These are phyloP conservation scores for Diaporthe nobilis DNA, from an alignment of 2,329 filamentous ascomycete genomes.

Conservation along the genomic window DNA sequence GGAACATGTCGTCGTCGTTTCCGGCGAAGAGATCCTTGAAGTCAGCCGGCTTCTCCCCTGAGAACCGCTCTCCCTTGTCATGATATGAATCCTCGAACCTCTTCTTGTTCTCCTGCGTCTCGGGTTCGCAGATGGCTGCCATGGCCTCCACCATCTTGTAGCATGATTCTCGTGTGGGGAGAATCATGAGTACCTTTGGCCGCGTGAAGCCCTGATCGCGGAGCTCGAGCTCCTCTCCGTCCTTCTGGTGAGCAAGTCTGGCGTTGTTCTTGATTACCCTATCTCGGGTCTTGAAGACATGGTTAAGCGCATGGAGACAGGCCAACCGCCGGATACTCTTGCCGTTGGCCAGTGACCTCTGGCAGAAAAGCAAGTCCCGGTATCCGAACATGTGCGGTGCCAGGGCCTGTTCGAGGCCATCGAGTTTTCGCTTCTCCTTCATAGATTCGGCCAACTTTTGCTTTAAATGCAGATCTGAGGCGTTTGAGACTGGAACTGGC, in stretches of 20 bases:
- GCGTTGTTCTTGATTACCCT: slow-evolving; percentile 93
- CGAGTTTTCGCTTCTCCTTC: slow-evolving; percentile 68
- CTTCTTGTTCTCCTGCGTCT: slow-evolving; percentile 95
- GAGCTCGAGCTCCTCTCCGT: slow-evolving; percentile 77
- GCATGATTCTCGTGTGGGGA: slow-evolving; percentile 91
- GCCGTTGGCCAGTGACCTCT: slow-evolving; percentile 78
- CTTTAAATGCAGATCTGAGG: slow-evolving; percentile 75
- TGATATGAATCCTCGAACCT: slow-evolving; percentile 89
- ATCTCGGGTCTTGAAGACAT: slow-evolving; percentile 94
- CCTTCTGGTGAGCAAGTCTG: slow-evolving; percentile 77
- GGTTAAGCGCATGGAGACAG: slow-evolving; percentile 90
- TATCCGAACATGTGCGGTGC: slow-evolving; percentile 85
- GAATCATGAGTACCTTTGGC: slow-evolving; percentile 90
- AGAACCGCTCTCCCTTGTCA: slow-evolving; percentile 76
- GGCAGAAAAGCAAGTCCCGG: slow-evolving; percentile 82
- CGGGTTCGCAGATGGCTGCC: slow-evolving; percentile 80
- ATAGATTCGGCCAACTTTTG: slow-evolving; percentile 73
- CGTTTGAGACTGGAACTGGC: slow-evolving; percentile 54
- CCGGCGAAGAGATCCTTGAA: slow-evolving; percentile 92
- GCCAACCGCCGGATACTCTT: slow-evolving; percentile 77
- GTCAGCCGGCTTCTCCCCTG: slow-evolving; percentile 83
- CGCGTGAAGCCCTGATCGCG: slow-evolving; percentile 96
- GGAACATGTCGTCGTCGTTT: slow-evolving; percentile 98
- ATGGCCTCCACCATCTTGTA: slow-evolving; percentile 84
- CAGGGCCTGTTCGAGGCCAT: slow-evolving; percentile 74